Evolutionary conservation across 2,329 filamentous ascomycete species (phyloP).

Genomic region (Magnaporthiopsis poae): DNA sequence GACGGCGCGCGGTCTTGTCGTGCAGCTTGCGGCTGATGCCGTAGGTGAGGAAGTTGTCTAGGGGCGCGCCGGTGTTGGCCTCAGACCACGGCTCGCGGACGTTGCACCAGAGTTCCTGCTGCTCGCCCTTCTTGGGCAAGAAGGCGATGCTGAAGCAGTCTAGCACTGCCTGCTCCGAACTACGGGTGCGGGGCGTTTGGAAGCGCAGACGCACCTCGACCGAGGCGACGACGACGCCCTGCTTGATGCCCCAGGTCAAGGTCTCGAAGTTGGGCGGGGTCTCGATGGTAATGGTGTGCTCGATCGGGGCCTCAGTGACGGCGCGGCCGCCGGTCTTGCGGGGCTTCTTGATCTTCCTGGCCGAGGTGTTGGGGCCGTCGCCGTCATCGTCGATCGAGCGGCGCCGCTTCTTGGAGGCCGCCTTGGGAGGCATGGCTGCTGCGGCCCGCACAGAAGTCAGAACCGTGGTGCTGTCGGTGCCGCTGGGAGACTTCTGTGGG

Average conservation of each 20-base stretch:
- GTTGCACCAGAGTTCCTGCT: not conserved
- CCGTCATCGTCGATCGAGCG: no score
- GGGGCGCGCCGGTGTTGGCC: not conserved
- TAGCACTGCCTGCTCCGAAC: not conserved
- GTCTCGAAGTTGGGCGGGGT: not conserved
- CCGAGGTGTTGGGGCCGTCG: no score
- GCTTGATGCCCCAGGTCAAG: not conserved
- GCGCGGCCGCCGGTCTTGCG: not conserved
- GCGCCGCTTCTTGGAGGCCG: not conserved
- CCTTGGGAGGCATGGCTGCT: not conserved
- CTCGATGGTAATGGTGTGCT: not conserved
- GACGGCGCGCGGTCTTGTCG: not conserved
- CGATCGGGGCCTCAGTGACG: no score
- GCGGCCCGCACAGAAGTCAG: not conserved
- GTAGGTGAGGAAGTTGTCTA: slow-evolving; percentile 4
- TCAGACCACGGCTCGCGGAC: not conserved
- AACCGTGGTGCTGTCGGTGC: no score
- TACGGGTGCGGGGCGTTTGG: no score
- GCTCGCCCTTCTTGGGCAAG: not conserved
- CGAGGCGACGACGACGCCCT: not conserved
- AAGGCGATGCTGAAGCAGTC: not conserved
- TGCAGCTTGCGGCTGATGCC: not conserved
- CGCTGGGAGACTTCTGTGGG: no score
- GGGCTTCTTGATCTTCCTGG: not conserved
- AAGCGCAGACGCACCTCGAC: not conserved